A percentile compares a stretch with the other conserved stretches of the same genome.
Evolutionary conservation across 2,329 filamentous ascomycete species (phyloP).

Genomic region (Pseudocercospora vitis): DNA sequence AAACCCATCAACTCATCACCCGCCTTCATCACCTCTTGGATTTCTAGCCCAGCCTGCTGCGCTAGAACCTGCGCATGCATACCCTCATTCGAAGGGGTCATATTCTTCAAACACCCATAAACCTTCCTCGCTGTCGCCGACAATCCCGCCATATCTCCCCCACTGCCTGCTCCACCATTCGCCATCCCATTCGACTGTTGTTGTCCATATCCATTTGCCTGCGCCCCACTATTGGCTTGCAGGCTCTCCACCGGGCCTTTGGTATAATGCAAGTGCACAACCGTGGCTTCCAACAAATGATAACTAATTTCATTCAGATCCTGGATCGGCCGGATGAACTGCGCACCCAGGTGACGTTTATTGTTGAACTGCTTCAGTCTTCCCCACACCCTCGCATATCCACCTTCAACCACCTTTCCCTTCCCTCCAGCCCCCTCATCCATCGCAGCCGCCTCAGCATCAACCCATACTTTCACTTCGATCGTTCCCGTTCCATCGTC

Average conservation of each 20-base stretch:
- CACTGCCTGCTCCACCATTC: slow-evolving; percentile 36
- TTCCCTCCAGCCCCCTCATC: slow-evolving; percentile 38
- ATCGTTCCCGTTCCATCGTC: slow-evolving; percentile 86
- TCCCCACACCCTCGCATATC: slow-evolving; percentile 83
- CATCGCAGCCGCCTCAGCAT: slow-evolving; percentile 55
- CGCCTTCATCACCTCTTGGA: slow-evolving; percentile 71
- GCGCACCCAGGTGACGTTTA: slow-evolving; percentile 77
- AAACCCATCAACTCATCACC: slow-evolving; percentile 74
- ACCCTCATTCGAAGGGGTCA: slow-evolving; percentile 75
- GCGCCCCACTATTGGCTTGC: slow-evolving; percentile 41
- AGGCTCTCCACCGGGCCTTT: slow-evolving; percentile 60
- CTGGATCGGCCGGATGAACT: slow-evolving; percentile 74
- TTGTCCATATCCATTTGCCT: slow-evolving; percentile 36
- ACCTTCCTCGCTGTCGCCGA: slow-evolving; percentile 62
- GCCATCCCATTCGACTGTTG: slow-evolving; percentile 27
- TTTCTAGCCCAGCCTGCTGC: slow-evolving; percentile 61
- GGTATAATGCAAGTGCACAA: slow-evolving; percentile 81
- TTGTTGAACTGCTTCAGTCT: slow-evolving; percentile 80
- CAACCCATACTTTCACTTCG: slow-evolving; percentile 87
- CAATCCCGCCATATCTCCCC: slow-evolving; percentile 40
- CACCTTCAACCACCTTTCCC: slow-evolving; percentile 64
- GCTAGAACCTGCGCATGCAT: slow-evolving; percentile 78
- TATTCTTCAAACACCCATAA: slow-evolving; percentile 66
- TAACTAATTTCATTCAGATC: slow-evolving; percentile 93
- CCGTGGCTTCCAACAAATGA: slow-evolving; percentile 86